phyloP scores from a whole-genome alignment of 495 filamentous ascomycete genomes.

The Alectoria sarmentosa region DNA sequence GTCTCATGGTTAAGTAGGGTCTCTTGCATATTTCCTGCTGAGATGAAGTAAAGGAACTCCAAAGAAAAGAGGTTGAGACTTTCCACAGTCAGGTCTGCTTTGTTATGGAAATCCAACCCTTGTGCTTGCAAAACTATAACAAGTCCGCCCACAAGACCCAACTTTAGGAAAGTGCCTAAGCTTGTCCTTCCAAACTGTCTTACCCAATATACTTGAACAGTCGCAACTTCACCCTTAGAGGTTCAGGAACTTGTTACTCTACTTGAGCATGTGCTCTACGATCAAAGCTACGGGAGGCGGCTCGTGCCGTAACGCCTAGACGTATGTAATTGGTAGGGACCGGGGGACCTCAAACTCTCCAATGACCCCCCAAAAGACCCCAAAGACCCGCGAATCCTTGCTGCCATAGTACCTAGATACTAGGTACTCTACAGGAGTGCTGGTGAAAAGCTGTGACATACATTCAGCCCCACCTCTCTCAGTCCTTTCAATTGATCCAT shows the following conservation, averaged over 20 bases:
- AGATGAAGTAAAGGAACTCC: background rate
- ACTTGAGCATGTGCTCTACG: no score
- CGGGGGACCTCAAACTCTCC: no score
- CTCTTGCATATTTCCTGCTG: constrained; percentile 34
- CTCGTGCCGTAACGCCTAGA: background rate
- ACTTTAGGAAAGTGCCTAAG: no score
- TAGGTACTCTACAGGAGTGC: background rate
- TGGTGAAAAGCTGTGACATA: background rate
- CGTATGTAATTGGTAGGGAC: no score
- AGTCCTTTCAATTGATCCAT: background rate
- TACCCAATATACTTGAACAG: no score
- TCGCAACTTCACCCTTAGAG: no score
- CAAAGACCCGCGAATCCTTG: no score
- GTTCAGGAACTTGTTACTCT: no score
- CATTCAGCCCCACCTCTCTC: background rate
- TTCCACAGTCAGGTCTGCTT: background rate
- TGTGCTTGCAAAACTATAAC: background rate
- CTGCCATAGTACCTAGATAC: background rate
- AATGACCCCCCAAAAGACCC: no score
- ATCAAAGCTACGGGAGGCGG: no score
- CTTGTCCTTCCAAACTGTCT: no score
- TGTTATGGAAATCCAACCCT: background rate
- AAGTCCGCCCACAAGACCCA: background rate
- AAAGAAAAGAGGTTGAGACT: background rate
- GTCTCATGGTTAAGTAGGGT: constrained; percentile 40